Base-by-base conservation (phyloP, 371 early-diverging fungal species). In the Capillidium rhysosporum region DNA sequence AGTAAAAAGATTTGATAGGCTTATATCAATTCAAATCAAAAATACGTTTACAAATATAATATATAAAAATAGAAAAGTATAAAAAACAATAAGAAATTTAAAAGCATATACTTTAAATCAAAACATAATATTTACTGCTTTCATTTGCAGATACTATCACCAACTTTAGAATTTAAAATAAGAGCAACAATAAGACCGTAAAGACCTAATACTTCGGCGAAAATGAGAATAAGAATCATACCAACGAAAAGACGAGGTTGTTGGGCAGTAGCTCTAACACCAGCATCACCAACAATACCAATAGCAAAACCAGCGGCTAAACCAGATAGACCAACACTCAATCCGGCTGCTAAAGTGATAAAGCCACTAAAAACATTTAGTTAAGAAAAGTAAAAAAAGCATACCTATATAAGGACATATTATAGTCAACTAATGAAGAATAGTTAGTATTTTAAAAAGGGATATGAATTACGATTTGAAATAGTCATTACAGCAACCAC, bases 271-370 rank as follows among this genome's bases (percentile, higher is more conserved):
- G 81, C 88, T 49, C 88, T 76, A 29, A 86, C 85, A 60, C 88
- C 88, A 18, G 85, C 79, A 59, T 90, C 91, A 56, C 89, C 91
- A 26, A 84, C 89, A 61, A 89, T 77, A 56, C 91, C 91, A 58
- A 90, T 84, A 44, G 91, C 87, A 68, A 86, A 86, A 23, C 91
- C 91, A 52, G 89, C 89, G 29, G 91, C 88, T 66, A 90, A 70
- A 52, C 89, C 89, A 24, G 79, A 73, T 28, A 88, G 65, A 59
- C 91, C 91, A n/a, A 86, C 88, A 57, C 79, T 72, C 34, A 89
- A 63, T 49, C 91, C 91, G 25, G 89, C 84, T 38, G 80, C 88
- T 46, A 90, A 69, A 55, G 86, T 85, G 60, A 89, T 72, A 58
- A 86, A 89, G 18, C 81, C 89, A 54, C 77, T 74, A 40, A 51